Evolutionary conservation across 306 rosid species (phyloP).

Genomic region (Quercus agrifolia): DNA sequence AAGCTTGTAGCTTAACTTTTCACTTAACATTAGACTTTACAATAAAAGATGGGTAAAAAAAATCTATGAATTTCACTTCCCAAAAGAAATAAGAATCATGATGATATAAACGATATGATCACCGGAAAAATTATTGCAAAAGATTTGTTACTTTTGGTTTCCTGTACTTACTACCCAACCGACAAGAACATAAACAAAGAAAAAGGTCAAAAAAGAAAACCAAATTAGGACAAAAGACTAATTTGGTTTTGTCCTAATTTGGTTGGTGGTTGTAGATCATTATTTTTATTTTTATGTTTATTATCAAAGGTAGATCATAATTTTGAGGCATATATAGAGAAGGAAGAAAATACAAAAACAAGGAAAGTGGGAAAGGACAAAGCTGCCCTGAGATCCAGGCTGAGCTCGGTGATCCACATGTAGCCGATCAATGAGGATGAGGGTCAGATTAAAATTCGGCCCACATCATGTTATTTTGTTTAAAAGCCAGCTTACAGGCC

Average conservation of each 20-base stretch:
- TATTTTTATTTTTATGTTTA: background rate
- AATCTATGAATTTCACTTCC: no score
- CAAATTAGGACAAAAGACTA: background rate
- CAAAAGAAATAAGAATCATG: no score
- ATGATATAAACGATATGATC: no score
- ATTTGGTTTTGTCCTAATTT: background rate
- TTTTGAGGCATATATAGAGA: background rate
- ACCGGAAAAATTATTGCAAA: no score
- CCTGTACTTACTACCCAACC: background rate
- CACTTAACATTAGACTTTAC: no score
- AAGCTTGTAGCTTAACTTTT: no score
- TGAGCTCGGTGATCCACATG: conserved; percentile 28
- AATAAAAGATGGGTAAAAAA: no score
- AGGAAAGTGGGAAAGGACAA: background rate
- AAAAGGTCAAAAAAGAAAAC: background rate
- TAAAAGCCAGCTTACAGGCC: background rate
- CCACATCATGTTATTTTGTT: background rate
- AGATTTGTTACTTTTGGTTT: no score
- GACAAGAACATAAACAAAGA: background rate
- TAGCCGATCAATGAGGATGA: background rate
- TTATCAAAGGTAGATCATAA: background rate
- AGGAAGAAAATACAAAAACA: background rate
- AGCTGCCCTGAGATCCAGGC: conserved; percentile 8
- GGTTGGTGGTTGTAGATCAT: background rate
- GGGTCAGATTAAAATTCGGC: conserved; percentile 26